These are phyloP conservation scores for Glycine latifolia DNA, from an alignment of 306 rosid genomes.

Conservation along the genomic window DNA sequence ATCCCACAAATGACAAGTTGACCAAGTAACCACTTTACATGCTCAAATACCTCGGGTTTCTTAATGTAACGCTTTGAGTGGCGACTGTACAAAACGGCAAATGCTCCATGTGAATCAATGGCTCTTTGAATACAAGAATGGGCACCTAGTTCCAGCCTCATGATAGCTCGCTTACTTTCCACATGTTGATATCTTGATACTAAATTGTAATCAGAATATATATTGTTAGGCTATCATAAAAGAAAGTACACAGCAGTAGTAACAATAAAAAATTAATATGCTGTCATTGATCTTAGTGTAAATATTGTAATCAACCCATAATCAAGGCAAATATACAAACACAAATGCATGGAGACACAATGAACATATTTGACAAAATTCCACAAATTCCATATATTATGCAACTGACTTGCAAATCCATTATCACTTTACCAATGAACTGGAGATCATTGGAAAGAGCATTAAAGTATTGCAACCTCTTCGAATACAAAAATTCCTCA, in stretches of 20 bases:
- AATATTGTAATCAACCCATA: not conserved
- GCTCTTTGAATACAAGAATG: constrained; percentile 77
- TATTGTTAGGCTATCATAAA: constrained; percentile 32
- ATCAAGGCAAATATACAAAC: constrained; percentile 37
- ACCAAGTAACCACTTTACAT: constrained; percentile 16
- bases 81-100: constrained; percentile 81
- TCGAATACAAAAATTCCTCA: not conserved
- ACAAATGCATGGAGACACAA: not conserved
- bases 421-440: constrained; percentile 18
- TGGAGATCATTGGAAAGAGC: constrained; percentile 10
- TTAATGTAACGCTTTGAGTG: constrained; percentile 80
- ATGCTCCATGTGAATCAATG: constrained; percentile 86
- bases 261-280: constrained; percentile 21
- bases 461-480: constrained; percentile 3
- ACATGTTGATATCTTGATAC: constrained; percentile 76
- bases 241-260: not conserved
- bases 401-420: constrained; percentile 2
- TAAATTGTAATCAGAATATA: constrained; percentile 49
- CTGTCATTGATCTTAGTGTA: not conserved
- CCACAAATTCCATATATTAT: constrained; percentile 9
- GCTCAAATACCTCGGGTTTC: constrained; percentile 80
- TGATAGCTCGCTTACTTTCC: constrained; percentile 72
- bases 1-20: constrained; percentile 26
- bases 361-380: constrained; percentile 4
- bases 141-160: constrained; percentile 88